These are phyloP conservation scores for Cyberlindnera mississippiensis DNA, from an alignment of 805 yeast genomes.

Conservation along the genomic window DNA sequence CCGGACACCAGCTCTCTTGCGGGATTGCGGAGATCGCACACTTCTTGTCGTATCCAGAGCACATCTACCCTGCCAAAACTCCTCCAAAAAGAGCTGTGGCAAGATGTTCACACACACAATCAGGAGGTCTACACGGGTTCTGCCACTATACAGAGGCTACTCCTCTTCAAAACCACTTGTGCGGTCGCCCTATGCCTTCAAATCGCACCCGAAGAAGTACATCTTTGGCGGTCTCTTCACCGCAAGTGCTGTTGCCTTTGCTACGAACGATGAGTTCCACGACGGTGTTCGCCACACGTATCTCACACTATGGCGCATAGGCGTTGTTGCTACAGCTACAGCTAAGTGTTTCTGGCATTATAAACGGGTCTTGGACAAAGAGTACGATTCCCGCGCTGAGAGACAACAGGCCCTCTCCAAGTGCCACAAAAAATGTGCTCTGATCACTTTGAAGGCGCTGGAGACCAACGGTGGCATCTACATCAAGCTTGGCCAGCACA, in stretches of 20 bases:
- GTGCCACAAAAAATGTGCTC: conserved; percentile 76
- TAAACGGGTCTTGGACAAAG: conserved; percentile 46
- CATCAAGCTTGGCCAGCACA: conserved; percentile 92
- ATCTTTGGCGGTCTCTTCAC: conserved; percentile 7
- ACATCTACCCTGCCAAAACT: too few species aligned
- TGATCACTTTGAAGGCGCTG: conserved; percentile 71
- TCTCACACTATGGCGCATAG: conserved; percentile 14
- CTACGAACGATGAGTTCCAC: conserved; percentile 14
- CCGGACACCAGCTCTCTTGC: too few species aligned
- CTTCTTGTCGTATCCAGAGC: too few species aligned
- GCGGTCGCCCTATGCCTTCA: conserved; percentile 3
- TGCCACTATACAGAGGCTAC: background rate
- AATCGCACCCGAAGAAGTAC: conserved; percentile 9
- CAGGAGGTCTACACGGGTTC: background rate
- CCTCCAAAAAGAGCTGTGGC: too few species aligned
- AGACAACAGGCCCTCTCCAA: conserved; percentile 49
- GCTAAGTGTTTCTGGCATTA: conserved; percentile 70
- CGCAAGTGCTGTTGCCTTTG: conserved; percentile 7
- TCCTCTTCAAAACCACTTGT: background rate
- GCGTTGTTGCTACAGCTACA: conserved; percentile 59
- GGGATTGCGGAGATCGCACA: too few species aligned
- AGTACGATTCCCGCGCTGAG: conserved; percentile 42
- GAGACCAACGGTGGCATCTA: conserved; percentile 88
- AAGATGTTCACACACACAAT: background rate
- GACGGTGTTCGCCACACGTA: conserved; percentile 14